phyloP scores from a whole-genome alignment of 2,329 filamentous ascomycete species.

The Knufia fluminis region DNA sequence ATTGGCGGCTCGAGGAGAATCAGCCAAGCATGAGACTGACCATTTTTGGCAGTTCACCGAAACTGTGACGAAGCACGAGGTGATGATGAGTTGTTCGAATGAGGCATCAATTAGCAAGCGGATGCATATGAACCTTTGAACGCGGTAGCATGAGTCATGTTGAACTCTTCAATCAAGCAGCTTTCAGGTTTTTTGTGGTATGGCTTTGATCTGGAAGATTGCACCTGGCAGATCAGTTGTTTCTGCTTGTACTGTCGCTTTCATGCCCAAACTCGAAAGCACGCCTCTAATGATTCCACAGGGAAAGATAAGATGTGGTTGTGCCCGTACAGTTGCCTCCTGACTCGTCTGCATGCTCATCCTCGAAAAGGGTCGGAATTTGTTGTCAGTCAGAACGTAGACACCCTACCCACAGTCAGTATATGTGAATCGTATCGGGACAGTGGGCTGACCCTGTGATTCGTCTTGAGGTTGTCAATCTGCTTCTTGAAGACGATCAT shows the following conservation, averaged over 20 bases:
- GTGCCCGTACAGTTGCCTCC: slow-evolving; percentile 63
- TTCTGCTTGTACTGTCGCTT: slow-evolving; percentile 84
- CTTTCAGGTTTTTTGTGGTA: slow-evolving; percentile 15
- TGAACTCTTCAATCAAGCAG: background rate
- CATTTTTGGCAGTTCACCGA: background rate
- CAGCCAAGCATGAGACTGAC: background rate
- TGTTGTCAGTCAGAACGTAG: slow-evolving; percentile 88
- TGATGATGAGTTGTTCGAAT: background rate
- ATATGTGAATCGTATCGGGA: background rate
- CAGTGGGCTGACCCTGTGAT: slow-evolving; percentile 63
- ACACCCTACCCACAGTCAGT: slow-evolving; percentile 54
- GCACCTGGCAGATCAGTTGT: slow-evolving; percentile 76
- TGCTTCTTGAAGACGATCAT: slow-evolving; percentile 90
- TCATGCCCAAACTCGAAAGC: slow-evolving; percentile 84
- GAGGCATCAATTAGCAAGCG: slow-evolving; percentile 4
- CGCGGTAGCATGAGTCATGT: background rate
- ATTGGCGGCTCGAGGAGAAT: background rate
- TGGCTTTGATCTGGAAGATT: slow-evolving; percentile 90
- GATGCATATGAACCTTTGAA: background rate
- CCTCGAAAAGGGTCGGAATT: slow-evolving; percentile 76
- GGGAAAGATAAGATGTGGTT: slow-evolving; percentile 79
- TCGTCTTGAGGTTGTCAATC: slow-evolving; percentile 97
- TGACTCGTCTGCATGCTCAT: slow-evolving; percentile 78
- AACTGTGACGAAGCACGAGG: background rate
- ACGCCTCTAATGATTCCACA: slow-evolving; percentile 87